Conservation (phyloP, 2,329 filamentous ascomycete species). For the Cryphonectria carpinicola region DNA sequence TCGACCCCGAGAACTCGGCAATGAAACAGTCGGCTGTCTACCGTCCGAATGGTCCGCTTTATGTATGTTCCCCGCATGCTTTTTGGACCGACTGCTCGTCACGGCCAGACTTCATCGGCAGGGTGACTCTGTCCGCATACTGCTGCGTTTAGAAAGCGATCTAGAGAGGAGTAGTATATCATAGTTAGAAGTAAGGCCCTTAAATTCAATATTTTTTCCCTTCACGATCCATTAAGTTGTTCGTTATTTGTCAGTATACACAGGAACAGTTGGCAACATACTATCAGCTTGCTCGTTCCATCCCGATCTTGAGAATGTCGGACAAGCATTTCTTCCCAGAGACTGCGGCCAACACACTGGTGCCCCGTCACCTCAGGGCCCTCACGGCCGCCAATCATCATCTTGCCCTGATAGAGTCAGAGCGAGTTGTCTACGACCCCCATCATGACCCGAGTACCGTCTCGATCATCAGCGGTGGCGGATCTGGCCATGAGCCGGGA, state of each 20-base stretch:
- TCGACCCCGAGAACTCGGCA: neutral
- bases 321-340: constrained; percentile 58
- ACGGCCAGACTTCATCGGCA: neutral
- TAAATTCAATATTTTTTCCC: neutral
- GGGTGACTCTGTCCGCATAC: constrained; percentile 7
- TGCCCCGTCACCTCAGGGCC: constrained; percentile 48
- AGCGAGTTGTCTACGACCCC: constrained; percentile 48
- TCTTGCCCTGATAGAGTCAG: constrained; percentile 14
- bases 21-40: neutral
- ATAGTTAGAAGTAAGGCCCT: neutral
- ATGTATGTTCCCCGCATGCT: neutral
- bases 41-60: too few species aligned
- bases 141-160: neutral
- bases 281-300: neutral
- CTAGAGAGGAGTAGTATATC: neutral
- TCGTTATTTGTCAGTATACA: neutral
- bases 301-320: constrained; percentile 41
- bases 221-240: neutral
- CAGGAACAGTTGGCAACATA: neutral
- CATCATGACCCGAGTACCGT: constrained; percentile 49
- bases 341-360: constrained; percentile 49
- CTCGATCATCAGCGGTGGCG: constrained; percentile 57
- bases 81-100: neutral
- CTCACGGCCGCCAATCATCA: constrained; percentile 5
- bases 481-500: constrained; percentile 63